These are phyloP conservation scores for Skeletonema potamos DNA, from an alignment of 108 stramenopile genomes.

Conservation along the genomic window DNA sequence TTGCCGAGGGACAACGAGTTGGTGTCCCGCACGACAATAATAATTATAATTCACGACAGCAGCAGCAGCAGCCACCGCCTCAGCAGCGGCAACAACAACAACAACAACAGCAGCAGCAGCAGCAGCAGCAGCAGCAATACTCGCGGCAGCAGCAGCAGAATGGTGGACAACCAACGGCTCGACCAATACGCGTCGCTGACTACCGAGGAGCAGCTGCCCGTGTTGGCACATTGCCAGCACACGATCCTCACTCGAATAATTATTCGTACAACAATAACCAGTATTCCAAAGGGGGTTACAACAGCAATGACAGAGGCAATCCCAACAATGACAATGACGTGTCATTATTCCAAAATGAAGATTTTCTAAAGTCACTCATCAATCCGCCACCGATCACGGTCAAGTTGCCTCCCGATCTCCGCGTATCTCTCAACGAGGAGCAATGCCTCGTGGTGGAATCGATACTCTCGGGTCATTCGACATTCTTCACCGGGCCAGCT, in stretches of 20 bases:
- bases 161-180: neutral
- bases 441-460: constrained; percentile 41
- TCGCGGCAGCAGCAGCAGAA: neutral
- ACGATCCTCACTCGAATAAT: too few relatives aligned
- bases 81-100: neutral
- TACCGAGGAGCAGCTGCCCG: constrained; percentile 29
- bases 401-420: constrained; percentile 19
- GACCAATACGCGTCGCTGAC: constrained; percentile 20
- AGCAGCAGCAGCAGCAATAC: neutral
- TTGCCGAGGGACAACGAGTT: constrained; percentile 21
- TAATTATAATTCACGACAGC: neutral
- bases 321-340: neutral
- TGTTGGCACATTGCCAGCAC: constrained; percentile 31
- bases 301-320: neutral
- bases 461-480: constrained; percentile 31
- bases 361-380: constrained; percentile 25
- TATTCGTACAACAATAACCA: constrained; percentile 7
- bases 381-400: constrained; percentile 32
- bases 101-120: neutral
- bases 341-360: constrained; percentile 18
- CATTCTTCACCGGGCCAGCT: constrained; percentile 55
- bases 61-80: neutral
- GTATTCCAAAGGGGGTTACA: constrained; percentile 5
- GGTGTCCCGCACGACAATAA: constrained; percentile 5
- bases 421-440: constrained; percentile 33